These are phyloP conservation scores for Salix caprea DNA, from an alignment of 345 rosid species.

Conservation along the genomic window DNA sequence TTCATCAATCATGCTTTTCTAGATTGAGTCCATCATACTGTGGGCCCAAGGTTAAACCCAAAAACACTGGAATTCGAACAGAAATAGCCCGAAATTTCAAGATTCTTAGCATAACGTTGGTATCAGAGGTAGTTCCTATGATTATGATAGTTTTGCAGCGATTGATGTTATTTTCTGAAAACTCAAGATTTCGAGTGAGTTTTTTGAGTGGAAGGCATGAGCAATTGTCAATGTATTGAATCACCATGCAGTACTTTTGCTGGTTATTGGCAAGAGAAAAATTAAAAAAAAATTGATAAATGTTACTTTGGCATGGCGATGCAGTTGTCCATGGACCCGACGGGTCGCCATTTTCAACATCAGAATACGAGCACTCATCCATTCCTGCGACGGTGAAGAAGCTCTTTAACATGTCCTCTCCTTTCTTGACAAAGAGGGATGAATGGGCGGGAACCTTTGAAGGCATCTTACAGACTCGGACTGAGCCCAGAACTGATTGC, in stretches of 20 bases:
- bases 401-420: constrained; percentile 54
- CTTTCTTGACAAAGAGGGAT: constrained; percentile 80
- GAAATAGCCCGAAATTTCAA: no score
- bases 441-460: constrained; percentile 92
- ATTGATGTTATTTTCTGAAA: neutral
- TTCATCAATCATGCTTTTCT: no score
- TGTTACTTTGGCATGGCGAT: neutral
- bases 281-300: neutral
- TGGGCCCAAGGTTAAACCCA: no score
- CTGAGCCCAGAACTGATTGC: constrained; percentile 75
- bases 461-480: constrained; percentile 44
- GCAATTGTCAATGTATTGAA: neutral
- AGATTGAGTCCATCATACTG: no score
- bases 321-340: constrained; percentile 88
- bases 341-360: constrained; percentile 68
- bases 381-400: constrained; percentile 89
- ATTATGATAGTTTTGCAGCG: no score
- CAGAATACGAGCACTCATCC: constrained; percentile 88
- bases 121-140: no score
- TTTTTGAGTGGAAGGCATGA: neutral
- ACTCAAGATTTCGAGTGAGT: neutral
- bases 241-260: neutral
- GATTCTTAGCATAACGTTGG: no score
- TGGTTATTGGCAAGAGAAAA: neutral
- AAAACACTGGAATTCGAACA: no score